Conservation (phyloP, 805 yeast species). For the Candida easanensis region DNA sequence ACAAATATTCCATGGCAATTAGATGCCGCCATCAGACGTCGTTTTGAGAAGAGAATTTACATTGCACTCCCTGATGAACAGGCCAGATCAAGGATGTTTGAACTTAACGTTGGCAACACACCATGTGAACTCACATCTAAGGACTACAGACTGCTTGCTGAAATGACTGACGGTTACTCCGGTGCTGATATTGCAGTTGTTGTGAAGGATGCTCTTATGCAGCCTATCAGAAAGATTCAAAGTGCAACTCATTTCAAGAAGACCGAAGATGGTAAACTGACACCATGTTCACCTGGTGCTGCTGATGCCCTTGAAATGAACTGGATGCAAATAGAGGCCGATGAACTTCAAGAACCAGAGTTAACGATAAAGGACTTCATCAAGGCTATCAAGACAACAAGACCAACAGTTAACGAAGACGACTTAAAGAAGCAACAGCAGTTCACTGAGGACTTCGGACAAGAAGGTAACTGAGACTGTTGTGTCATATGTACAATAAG, state of each 20-base stretch:
- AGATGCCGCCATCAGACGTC: constrained; percentile 94
- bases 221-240: constrained; percentile 93
- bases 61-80: constrained; percentile 93
- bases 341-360: constrained; percentile 87
- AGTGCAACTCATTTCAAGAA: constrained; percentile 91
- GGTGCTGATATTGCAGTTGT: constrained; percentile 97
- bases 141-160: constrained; percentile 78
- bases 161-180: constrained; percentile 95
- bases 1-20: constrained; percentile 99
- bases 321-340: constrained; percentile 90
- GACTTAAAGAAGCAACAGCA: constrained; percentile 82
- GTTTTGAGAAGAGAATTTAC: constrained; percentile 93
- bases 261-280: constrained; percentile 49
- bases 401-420: constrained; percentile 90
- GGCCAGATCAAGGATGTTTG: constrained; percentile 91
- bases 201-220: constrained; percentile 96
- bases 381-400: constrained; percentile 83
- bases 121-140: constrained; percentile 74
- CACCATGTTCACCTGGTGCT: constrained; percentile 99
- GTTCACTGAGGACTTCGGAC: constrained; percentile 94
- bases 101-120: constrained; percentile 85
- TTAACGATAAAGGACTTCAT: constrained; percentile 88
- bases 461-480: constrained; percentile 74
- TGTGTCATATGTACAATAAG: not conserved
- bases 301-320: constrained; percentile 78